A percentile compares a stretch with the other conserved stretches of the same genome.
These are phyloP conservation scores for Thermothielavioides terrestris DNA, from an alignment of 495 filamentous ascomycete genomes.

Conservation along the genomic window DNA sequence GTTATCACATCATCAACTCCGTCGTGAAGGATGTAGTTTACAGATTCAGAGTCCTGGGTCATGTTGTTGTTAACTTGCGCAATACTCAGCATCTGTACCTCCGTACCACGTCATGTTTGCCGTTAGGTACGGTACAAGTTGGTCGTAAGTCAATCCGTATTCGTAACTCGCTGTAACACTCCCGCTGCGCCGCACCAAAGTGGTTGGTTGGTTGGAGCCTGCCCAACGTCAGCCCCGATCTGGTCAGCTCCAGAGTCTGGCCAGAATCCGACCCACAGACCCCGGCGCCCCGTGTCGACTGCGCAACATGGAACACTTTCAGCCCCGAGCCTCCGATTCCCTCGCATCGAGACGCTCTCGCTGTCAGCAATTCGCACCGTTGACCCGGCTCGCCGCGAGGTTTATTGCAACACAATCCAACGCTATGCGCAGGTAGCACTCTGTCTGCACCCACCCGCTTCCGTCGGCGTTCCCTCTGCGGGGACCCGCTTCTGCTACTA, in stretches of 20 bases:
- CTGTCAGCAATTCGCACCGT: no score
- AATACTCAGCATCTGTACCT: no score
- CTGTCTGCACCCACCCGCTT: neutral
- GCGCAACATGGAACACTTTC: neutral
- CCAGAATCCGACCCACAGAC: neutral
- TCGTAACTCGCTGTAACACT: neutral
- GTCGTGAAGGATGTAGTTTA: no score
- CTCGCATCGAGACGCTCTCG: no score
- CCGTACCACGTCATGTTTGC: no score
- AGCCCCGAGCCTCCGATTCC: neutral
- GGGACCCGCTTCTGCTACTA: neutral
- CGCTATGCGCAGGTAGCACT: slow-evolving; percentile 3
- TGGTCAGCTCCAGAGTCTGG: neutral
- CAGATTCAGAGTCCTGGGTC: no score
- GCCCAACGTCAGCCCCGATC: neutral
- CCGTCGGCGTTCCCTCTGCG: neutral
- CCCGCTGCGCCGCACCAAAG: neutral
- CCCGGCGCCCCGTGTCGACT: slow-evolving; percentile 5
- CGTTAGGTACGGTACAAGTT: no score
- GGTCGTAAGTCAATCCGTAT: no score
- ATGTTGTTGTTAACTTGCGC: no score
- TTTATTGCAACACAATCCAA: neutral
- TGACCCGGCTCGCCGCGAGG: no score
- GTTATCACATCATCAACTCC: no score
- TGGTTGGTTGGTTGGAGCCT: neutral